Evolutionary conservation across 345 rosid genomes (phyloP).

Genomic region (Ceriops tagal): DNA sequence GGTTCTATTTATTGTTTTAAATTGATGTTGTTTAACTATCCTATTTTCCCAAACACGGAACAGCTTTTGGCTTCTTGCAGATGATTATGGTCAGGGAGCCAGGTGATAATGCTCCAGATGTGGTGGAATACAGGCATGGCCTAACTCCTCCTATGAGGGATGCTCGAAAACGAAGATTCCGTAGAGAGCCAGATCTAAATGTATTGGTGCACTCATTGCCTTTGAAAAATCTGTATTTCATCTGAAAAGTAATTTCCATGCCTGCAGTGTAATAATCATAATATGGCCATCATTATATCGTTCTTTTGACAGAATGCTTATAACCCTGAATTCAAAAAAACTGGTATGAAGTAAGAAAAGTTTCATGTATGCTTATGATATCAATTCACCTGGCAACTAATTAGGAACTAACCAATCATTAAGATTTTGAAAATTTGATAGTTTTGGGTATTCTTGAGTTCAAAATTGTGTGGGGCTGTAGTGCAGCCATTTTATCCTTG

Average conservation of each 20-base stretch:
- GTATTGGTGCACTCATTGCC: conserved; percentile 32
- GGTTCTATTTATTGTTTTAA: neutral
- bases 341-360: neutral
- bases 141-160: conserved; percentile 96
- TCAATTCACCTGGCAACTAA: neutral
- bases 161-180: conserved; percentile 93
- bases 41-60: neutral
- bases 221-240: neutral
- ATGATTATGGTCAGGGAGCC: conserved; percentile 94
- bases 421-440: neutral
- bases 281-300: too few relatives aligned
- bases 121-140: conserved; percentile 86
- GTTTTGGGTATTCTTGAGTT: neutral
- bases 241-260: neutral
- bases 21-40: neutral
- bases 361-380: neutral
- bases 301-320: too few relatives aligned
- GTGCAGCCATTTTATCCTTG: conserved; percentile 3
- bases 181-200: conserved; percentile 95
- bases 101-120: conserved; percentile 71
- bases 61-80: conserved; percentile 33
- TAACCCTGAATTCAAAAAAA: too few relatives aligned
- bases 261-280: too few relatives aligned
- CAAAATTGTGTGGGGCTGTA: neutral
- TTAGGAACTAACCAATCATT: neutral